phyloP scores from a whole-genome alignment of 2,329 filamentous ascomycete species.

The Botrytis sinoallii region DNA sequence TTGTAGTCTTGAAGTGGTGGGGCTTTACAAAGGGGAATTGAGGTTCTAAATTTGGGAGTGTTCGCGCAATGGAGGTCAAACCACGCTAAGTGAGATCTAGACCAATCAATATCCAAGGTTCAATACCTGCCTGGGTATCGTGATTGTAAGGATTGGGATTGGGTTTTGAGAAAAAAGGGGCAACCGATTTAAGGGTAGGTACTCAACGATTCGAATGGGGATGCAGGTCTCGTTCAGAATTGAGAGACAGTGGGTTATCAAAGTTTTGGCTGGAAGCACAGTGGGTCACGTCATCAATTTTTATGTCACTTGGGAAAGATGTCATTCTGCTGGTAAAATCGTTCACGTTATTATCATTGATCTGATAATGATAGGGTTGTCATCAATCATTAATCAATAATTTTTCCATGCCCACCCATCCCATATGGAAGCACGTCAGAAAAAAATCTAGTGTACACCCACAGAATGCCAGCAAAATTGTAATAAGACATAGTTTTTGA shows the following conservation, averaged over 20 bases:
- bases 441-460: slow-evolving; percentile 41
- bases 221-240: too few relatives aligned
- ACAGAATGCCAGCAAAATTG: slow-evolving; percentile 40
- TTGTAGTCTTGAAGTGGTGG: neutral
- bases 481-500: slow-evolving; percentile 39
- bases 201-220: neutral
- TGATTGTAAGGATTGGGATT: neutral
- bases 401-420: slow-evolving; percentile 38
- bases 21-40: slow-evolving; percentile 11
- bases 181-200: too few relatives aligned
- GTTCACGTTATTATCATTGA: slow-evolving; percentile 26
- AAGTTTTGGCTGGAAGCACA: neutral
- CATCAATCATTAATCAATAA: slow-evolving; percentile 32
- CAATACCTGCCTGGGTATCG: neutral
- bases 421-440: slow-evolving; percentile 36
- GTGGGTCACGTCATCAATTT: neutral
- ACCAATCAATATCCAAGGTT: slow-evolving; percentile 11
- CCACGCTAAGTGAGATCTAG: slow-evolving; percentile 13
- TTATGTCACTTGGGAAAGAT: neutral
- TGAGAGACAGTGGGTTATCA: neutral
- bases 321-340: slow-evolving; percentile 10
- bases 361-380: slow-evolving; percentile 25
- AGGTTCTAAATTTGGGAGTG: slow-evolving; percentile 11
- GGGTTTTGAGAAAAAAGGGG: slow-evolving; percentile 2
- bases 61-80: slow-evolving; percentile 4